Percentiles rank a stretch among this genome's conserved stretches.
Evolutionary conservation across 306 rosid genomes (phyloP).

Genomic region (Pyrus communis): DNA sequence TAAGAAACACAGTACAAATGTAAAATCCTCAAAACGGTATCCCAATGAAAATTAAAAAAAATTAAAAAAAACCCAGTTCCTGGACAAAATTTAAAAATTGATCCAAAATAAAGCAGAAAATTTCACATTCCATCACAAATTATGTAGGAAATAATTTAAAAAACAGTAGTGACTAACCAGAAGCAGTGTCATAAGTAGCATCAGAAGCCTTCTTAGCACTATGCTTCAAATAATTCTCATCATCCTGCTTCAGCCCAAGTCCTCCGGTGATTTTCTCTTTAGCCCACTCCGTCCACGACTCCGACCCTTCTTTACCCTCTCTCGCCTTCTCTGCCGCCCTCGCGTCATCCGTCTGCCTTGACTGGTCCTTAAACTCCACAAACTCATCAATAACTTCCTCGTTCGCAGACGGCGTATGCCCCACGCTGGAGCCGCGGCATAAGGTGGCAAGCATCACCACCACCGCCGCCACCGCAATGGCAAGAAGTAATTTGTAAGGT

Average conservation of each 20-base stretch:
- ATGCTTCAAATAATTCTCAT: background rate
- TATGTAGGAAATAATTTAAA: background rate
- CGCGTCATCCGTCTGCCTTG: conserved; percentile 6
- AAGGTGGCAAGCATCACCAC: conserved; percentile 5
- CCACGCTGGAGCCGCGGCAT: conserved; percentile 30
- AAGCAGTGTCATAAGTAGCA: conserved; percentile 26
- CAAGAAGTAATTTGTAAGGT: conserved; percentile 6
- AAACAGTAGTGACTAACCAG: conserved; percentile 34
- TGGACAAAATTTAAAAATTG: no score
- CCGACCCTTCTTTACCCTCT: conserved; percentile 41
- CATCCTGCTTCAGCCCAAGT: conserved; percentile 42
- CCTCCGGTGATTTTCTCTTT: conserved; percentile 65
- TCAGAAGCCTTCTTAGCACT: conserved; percentile 21
- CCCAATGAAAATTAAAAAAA: no score
- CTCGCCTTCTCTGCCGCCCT: conserved; percentile 28
- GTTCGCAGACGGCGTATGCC: conserved; percentile 26
- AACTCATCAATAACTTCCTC: conserved; percentile 36
- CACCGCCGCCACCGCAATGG: conserved; percentile 3
- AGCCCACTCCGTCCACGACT: conserved; percentile 83
- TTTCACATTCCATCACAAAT: background rate
- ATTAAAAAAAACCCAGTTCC: no score
- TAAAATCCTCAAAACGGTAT: no score
- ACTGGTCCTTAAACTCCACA: conserved; percentile 23
- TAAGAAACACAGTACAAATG: no score
- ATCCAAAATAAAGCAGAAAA: no score